Percentiles rank a stretch among this genome's conserved stretches.
Evolutionary conservation across 1,139 yeast genomes (phyloP).

Genomic region (Scheffersomyces segobiensis): DNA sequence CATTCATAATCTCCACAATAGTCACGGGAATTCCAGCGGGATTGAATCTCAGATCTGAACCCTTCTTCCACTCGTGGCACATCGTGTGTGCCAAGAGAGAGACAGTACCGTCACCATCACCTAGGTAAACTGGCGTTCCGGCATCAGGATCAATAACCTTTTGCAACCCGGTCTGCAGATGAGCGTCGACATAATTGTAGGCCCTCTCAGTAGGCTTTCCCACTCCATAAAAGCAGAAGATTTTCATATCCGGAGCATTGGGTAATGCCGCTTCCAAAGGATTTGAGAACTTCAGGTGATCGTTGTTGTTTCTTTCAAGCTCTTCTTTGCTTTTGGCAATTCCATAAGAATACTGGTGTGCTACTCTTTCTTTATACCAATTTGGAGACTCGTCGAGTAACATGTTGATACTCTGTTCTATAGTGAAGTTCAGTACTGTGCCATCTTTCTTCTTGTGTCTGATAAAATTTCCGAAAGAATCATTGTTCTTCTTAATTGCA

Average conservation of each 20-base stretch:
- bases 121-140: conserved; percentile 64
- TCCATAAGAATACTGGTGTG: conserved; percentile 78
- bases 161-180: conserved; percentile 57
- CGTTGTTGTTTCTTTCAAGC: conserved; percentile 60
- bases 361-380: conserved; percentile 70
- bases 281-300: conserved; percentile 83
- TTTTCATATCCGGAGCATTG: conserved; percentile 87
- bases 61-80: conserved; percentile 84
- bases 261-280: conserved; percentile 93
- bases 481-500: conserved; percentile 28
- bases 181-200: conserved; percentile 70
- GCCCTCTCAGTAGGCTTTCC: conserved; percentile 96
- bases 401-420: conserved; percentile 65
- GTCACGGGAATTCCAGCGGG: conserved; percentile 76
- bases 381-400: conserved; percentile 65
- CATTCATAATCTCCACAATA: conserved; percentile 87
- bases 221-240: conserved; percentile 90
- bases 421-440: conserved; percentile 52
- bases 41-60: conserved; percentile 63
- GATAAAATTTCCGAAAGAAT: conserved; percentile 75
- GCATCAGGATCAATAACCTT: conserved; percentile 66
- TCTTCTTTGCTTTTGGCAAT: conserved; percentile 61
- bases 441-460: conserved; percentile 26
- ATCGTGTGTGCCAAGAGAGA: conserved; percentile 78
- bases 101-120: conserved; percentile 97